Evolutionary conservation across 768 basidiomycete genomes (phyloP).

Genomic region (Fomitopsis pulvina): DNA sequence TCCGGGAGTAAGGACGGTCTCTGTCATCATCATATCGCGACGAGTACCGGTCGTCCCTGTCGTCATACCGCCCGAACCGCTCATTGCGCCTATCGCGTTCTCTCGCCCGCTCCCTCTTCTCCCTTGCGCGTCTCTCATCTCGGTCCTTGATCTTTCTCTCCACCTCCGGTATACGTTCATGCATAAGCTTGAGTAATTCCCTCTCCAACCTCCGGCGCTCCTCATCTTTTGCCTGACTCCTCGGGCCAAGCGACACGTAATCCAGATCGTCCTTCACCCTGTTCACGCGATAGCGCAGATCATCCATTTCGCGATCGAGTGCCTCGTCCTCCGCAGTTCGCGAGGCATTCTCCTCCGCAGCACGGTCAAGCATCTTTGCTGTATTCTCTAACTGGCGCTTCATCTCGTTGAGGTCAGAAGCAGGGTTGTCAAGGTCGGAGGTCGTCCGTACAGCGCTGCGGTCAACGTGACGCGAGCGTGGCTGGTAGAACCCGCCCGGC

Average conservation of each 20-base stretch:
- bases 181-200: slow-evolving; percentile 78
- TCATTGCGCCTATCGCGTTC: slow-evolving; percentile 85
- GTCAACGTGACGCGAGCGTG: slow-evolving; percentile 78
- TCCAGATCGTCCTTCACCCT: slow-evolving; percentile 90
- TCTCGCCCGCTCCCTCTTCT: slow-evolving; percentile 70
- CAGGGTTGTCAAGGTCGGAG: slow-evolving; percentile 54
- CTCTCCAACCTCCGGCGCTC: slow-evolving; percentile 84
- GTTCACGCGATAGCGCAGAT: slow-evolving; percentile 78
- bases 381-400: slow-evolving; percentile 78
- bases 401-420: slow-evolving; percentile 75
- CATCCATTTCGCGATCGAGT: slow-evolving; percentile 85
- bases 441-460: slow-evolving; percentile 73
- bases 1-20: slow-evolving; percentile 25
- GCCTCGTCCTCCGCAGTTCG: slow-evolving; percentile 80
- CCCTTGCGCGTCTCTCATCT: slow-evolving; percentile 69
- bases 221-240: slow-evolving; percentile 69
- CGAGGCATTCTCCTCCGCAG: slow-evolving; percentile 52
- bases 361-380: slow-evolving; percentile 72
- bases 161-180: slow-evolving; percentile 87
- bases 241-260: slow-evolving; percentile 71
- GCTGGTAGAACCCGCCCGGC: slow-evolving; percentile 66
- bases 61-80: slow-evolving; percentile 63
- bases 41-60: slow-evolving; percentile 35
- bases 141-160: slow-evolving; percentile 77
- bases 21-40: slow-evolving; percentile 34